Evolutionary conservation across 805 yeast species (phyloP).

Genomic region (Priceomyces melissophilus): DNA sequence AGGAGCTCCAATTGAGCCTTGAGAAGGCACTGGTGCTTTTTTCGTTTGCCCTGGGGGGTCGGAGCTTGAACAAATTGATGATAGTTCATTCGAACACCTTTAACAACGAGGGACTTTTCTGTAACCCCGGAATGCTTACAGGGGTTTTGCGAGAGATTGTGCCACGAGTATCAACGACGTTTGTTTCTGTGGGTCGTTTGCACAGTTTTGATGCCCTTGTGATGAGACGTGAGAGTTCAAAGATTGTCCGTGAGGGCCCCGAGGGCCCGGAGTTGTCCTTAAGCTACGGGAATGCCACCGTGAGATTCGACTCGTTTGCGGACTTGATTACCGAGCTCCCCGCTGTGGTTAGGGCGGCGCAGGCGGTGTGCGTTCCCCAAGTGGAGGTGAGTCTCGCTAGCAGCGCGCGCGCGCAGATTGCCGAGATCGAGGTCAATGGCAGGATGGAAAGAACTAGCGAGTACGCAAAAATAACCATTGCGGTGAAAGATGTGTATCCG

Average conservation of each 20-base stretch:
- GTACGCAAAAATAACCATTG: slow-evolving; percentile 5
- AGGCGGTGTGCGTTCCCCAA: slow-evolving; percentile 20
- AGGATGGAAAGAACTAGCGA: slow-evolving; percentile 11
- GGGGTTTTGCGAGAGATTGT: background rate
- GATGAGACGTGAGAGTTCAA: too few relatives aligned
- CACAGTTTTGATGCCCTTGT: too few relatives aligned
- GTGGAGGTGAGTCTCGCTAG: slow-evolving; percentile 16
- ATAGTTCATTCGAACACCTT: slow-evolving; percentile 12
- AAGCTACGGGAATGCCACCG: slow-evolving; percentile 14
- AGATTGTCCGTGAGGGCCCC: too few relatives aligned
- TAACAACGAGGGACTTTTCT: background rate
- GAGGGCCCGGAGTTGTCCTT: slow-evolving; percentile 1
- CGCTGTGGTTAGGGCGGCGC: slow-evolving; percentile 10
- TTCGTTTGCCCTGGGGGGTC: slow-evolving; percentile 18
- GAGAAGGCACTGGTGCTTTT: slow-evolving; percentile 26
- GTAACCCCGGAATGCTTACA: background rate
- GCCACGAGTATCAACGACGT: background rate
- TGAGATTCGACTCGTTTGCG: slow-evolving; percentile 15
- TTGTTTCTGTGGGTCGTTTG: background rate
- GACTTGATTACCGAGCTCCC: slow-evolving; percentile 14
- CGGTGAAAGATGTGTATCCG: slow-evolving; percentile 14
- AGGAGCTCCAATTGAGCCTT: slow-evolving; percentile 21
- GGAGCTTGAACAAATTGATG: slow-evolving; percentile 12
- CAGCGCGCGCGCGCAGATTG: slow-evolving; percentile 13
- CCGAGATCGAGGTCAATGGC: slow-evolving; percentile 23